Conservation (phyloP, 2,329 filamentous ascomycete species). For the Fusarium lyarnte region DNA sequence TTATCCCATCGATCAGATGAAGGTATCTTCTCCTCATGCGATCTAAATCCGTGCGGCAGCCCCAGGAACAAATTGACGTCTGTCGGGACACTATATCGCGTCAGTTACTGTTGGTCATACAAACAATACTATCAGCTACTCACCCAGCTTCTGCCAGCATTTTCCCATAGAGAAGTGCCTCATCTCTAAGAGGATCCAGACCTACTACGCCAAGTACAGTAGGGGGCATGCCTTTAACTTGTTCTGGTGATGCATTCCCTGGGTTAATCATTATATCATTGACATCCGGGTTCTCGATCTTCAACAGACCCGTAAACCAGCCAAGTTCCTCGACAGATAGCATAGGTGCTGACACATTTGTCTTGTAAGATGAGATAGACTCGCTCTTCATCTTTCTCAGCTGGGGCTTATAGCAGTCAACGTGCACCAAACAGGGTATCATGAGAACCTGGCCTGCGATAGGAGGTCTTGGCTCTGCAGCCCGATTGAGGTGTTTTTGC, state of each 20-base stretch:
- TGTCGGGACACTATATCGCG: background rate
- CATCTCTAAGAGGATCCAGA: background rate
- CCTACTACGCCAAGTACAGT: background rate
- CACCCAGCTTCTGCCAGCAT: conserved; percentile 1
- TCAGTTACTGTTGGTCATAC: accelerated
- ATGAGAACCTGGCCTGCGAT: background rate
- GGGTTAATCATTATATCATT: conserved; percentile 2
- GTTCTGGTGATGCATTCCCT: background rate
- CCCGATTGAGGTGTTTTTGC: background rate
- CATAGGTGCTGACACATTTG: background rate
- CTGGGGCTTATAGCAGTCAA: conserved; percentile 4
- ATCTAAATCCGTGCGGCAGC: background rate
- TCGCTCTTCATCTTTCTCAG: background rate
- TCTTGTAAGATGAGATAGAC: background rate
- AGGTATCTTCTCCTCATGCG: background rate
- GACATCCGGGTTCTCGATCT: background rate
- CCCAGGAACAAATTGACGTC: background rate
- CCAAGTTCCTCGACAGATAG: background rate
- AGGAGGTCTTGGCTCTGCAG: background rate
- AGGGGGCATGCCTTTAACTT: background rate
- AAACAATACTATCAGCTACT: background rate
- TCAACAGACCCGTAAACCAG: background rate
- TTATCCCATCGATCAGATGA: conserved; percentile 1
- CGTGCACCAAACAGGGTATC: conserved; percentile 4
- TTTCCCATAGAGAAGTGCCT: background rate